Percentiles rank a stretch among this genome's conserved stretches.
Evolutionary conservation across 106 monocot species (phyloP).

Genomic region (Phalaenopsis equestris): DNA sequence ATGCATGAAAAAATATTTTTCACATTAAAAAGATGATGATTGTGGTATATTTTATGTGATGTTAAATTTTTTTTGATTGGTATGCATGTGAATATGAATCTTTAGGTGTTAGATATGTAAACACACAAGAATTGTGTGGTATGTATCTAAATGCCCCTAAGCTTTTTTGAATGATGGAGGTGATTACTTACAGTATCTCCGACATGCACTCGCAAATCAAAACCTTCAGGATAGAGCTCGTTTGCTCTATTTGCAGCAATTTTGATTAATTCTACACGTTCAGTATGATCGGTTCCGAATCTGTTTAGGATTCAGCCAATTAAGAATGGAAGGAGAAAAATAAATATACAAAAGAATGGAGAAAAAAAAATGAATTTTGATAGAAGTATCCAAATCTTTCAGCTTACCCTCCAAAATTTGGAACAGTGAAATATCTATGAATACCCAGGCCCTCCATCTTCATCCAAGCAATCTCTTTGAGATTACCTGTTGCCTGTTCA

Average conservation of each 20-base stretch:
- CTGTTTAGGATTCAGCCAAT: constrained; percentile 8
- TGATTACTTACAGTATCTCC: constrained; percentile 47
- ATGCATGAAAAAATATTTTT: too few relatives aligned
- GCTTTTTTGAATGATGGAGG: background rate
- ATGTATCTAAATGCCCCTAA: background rate
- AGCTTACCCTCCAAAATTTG: constrained; percentile 57
- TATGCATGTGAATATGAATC: too few relatives aligned
- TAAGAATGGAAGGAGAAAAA: constrained; percentile 1
- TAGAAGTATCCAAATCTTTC: background rate
- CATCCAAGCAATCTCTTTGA: constrained; percentile 64
- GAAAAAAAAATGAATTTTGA: background rate
- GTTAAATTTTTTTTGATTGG: too few relatives aligned
- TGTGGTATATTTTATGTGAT: too few relatives aligned
- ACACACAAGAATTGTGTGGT: too few relatives aligned
- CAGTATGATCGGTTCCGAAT: constrained; percentile 55
- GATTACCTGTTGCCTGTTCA: constrained; percentile 52
- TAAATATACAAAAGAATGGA: background rate
- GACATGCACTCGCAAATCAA: constrained; percentile 50
- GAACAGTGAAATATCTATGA: constrained; percentile 34
- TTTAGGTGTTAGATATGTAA: too few relatives aligned
- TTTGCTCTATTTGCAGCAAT: constrained; percentile 46
- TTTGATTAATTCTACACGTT: constrained; percentile 50
- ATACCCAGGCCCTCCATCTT: constrained; percentile 55
- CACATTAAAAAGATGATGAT: too few relatives aligned
- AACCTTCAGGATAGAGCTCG: constrained; percentile 20